Percentiles rank a stretch among this genome's conserved stretches.
These are phyloP conservation scores for Tolypocladium tropicale DNA, from an alignment of 2,329 filamentous ascomycete genomes.

Conservation along the genomic window DNA sequence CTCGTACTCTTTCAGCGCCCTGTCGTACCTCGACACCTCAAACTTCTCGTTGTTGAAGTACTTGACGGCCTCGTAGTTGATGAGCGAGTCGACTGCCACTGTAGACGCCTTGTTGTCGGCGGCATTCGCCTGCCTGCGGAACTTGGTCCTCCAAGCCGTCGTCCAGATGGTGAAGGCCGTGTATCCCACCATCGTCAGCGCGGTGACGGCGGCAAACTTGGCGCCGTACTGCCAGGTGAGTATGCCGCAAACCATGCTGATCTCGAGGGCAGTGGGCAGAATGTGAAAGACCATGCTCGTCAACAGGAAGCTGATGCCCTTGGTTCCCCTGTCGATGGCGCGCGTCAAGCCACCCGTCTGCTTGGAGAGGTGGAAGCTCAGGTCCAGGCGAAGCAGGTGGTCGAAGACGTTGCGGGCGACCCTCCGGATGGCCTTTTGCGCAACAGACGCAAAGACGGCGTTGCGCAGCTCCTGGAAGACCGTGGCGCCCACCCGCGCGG, in stretches of 20 bases:
- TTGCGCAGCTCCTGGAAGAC: conserved; percentile 91
- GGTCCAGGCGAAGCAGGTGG: conserved; percentile 77
- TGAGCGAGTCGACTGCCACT: conserved; percentile 88
- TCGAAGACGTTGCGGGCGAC: conserved; percentile 90
- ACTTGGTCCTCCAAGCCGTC: conserved; percentile 94
- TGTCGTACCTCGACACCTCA: conserved; percentile 83
- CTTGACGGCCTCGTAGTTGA: conserved; percentile 99
- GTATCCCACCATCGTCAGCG: conserved; percentile 84
- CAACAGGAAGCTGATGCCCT: conserved; percentile 93
- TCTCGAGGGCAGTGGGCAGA: conserved; percentile 86
- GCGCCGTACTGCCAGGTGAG: conserved; percentile 91
- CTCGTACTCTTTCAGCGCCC: conserved; percentile 77
- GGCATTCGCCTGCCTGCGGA: conserved; percentile 87
- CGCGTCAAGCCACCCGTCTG: conserved; percentile 91
- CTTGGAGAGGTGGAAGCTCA: conserved; percentile 87
- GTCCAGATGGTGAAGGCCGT: conserved; percentile 95
- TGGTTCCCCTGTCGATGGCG: conserved; percentile 92
- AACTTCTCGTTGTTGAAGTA: conserved; percentile 99
- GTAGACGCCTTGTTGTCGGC: conserved; percentile 94
- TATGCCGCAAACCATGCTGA: conserved; percentile 91
- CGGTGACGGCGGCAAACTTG: conserved; percentile 86
- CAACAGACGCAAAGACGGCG: conserved; percentile 91
- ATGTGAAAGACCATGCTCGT: conserved; percentile 99
- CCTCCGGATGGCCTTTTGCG: conserved; percentile 87
- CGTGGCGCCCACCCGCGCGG: conserved; percentile 77